Conservation (phyloP, 2,329 filamentous ascomycete species). For the Xylaria sp. region DNA sequence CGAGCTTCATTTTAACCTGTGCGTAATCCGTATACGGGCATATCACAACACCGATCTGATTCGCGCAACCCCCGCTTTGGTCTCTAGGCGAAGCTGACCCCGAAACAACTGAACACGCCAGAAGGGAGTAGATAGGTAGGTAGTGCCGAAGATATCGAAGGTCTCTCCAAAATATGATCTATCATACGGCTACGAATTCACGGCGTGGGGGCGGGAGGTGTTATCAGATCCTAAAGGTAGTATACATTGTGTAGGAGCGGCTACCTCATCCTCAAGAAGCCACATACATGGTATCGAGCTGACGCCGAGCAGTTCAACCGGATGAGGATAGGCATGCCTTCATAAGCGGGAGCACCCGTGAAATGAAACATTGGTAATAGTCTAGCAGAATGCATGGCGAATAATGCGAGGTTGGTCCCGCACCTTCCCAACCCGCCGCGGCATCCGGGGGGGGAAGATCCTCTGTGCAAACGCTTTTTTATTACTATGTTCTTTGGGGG, state of each 20-base stretch:
- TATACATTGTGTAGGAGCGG: background rate
- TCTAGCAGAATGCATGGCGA: background rate
- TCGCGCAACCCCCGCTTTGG: background rate
- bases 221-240: background rate
- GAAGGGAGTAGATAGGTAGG: background rate
- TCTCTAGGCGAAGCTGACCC: background rate
- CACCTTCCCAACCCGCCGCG: background rate
- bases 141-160: background rate
- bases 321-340: background rate
- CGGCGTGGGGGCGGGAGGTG: background rate
- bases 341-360: background rate
- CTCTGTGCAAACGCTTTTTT: background rate
- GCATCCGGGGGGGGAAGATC: constrained; percentile 14
- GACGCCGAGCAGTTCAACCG: background rate
- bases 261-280: background rate
- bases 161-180: constrained; percentile 1
- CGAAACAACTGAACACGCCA: background rate
- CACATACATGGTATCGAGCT: background rate
- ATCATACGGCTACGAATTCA: background rate
- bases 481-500: background rate
- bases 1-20: background rate
- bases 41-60: background rate
- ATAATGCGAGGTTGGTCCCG: constrained; percentile 7
- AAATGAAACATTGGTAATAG: background rate
- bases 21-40: background rate